Evolutionary conservation across 2,329 filamentous ascomycete species (phyloP), one percentile per base, ranked within the genome.

Genomic region (Dothistroma septosporum): DNA sequence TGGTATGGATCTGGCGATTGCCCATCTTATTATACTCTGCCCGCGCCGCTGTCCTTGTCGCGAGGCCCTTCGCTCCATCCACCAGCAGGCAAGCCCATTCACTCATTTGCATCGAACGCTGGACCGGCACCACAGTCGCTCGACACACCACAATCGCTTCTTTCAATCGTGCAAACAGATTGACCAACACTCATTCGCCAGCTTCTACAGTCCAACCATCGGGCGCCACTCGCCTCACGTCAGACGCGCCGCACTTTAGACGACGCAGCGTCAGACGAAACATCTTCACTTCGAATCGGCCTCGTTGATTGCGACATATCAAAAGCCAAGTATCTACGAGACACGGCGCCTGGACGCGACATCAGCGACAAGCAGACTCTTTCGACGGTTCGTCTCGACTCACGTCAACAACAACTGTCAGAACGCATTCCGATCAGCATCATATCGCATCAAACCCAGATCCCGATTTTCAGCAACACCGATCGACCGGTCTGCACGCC

Each of bases 251-350:
- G 11, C 31, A 35, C n/a, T 61, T 57, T 64, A n/a, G 62, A 61
- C 57, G 62, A 64, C 62, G 53, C 46, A 41, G 62, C 46, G 61
- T 64, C 58, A 57, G 52, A 50, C 61, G 61, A 62, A 62, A 66
- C 58, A 64, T 54, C 58, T 53, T 57, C 59, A 2, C 50, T 32
- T 32, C 7, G n/a, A 8, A 21, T 16, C 21, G 14, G 3, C 47
- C 50, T 21, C 16, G 9, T 53, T 35, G 24, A 19, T 53, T 16
- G n/a, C 35, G 50, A n/a, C 31, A 31, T 19, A 35, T 33, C 50
- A 21, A 58, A 61, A 60, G 59, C 57, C 57, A 59, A 54, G 57
- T 61, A 56, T 61, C 61, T 37, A 53, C 57, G 56, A 55, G 54
- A 56, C 57, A 19, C 11, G 14, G 11, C 6, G 35, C 31, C 50